Conservation (phyloP, 106 monocot species). For the Dendrobium catenatum region DNA sequence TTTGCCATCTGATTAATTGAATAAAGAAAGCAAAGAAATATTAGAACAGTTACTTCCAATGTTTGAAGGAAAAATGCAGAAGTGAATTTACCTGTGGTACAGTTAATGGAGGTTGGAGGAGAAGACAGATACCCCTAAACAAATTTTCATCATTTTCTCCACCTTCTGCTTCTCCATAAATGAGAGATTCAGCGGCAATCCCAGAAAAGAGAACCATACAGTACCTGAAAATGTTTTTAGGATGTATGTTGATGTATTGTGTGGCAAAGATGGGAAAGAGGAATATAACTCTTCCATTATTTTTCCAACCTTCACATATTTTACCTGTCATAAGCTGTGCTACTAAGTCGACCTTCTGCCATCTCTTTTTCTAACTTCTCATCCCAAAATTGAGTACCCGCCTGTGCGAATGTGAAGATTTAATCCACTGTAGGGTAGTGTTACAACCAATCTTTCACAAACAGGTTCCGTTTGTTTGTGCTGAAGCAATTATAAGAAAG, state of each 20-base stretch:
- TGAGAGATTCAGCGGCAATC: constrained; percentile 50
- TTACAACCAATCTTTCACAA: too few relatives aligned
- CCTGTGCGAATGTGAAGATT: constrained; percentile 22
- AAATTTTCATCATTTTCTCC: constrained; percentile 66
- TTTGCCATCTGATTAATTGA: constrained; percentile 39
- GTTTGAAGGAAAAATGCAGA: background rate
- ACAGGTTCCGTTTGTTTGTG: too few relatives aligned
- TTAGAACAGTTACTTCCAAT: background rate
- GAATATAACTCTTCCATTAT: background rate
- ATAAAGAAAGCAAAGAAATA: background rate
- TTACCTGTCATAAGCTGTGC: constrained; percentile 75
- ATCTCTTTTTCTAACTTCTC: constrained; percentile 81
- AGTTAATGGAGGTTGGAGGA: constrained; percentile 35
- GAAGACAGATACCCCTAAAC: constrained; percentile 43
- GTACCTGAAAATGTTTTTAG: constrained; percentile 26
- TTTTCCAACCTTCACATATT: background rate
- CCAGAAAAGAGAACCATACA: constrained; percentile 62
- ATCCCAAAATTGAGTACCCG: constrained; percentile 95
- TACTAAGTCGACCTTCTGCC: constrained; percentile 64
- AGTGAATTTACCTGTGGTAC: constrained; percentile 26
- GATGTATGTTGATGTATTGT: background rate
- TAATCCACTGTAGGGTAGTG: background rate
- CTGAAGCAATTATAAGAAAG: too few relatives aligned
- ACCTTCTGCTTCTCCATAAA: constrained; percentile 60
- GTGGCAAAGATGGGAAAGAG: background rate